These are phyloP conservation scores for Skeletonema tropicum DNA, from an alignment of 108 stramenopile genomes.

Conservation along the genomic window DNA sequence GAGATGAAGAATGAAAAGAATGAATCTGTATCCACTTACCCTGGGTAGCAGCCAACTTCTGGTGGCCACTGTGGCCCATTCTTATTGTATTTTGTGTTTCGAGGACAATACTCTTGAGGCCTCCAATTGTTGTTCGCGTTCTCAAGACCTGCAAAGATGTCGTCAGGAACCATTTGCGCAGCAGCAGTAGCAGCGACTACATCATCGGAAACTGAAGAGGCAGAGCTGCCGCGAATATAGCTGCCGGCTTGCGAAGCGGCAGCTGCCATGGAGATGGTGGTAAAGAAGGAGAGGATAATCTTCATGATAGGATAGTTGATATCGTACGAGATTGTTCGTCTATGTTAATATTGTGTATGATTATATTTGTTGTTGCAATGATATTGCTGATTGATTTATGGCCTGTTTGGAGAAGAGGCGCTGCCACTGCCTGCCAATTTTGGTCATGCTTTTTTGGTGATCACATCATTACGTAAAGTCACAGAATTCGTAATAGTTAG, in stretches of 20 bases:
- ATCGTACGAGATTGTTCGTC: no score
- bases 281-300: background rate
- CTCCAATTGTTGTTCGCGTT: background rate
- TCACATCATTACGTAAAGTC: no score
- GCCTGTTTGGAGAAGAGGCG: no score
- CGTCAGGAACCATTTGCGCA: background rate
- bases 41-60: background rate
- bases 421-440: no score
- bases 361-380: no score
- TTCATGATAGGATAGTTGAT: no score
- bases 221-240: background rate
- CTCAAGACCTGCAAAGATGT: background rate
- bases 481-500: no score
- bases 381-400: no score
- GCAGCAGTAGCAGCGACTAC: background rate
- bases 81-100: background rate
- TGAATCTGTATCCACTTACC: background rate
- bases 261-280: background rate
- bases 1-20: background rate
- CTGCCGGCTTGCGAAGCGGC: background rate
- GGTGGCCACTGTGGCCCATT: background rate
- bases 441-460: no score
- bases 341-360: no score
- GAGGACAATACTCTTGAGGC: background rate
- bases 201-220: background rate